Conservation (phyloP, 352 stramenopile species). For the Globisporangium recalcitrans region DNA sequence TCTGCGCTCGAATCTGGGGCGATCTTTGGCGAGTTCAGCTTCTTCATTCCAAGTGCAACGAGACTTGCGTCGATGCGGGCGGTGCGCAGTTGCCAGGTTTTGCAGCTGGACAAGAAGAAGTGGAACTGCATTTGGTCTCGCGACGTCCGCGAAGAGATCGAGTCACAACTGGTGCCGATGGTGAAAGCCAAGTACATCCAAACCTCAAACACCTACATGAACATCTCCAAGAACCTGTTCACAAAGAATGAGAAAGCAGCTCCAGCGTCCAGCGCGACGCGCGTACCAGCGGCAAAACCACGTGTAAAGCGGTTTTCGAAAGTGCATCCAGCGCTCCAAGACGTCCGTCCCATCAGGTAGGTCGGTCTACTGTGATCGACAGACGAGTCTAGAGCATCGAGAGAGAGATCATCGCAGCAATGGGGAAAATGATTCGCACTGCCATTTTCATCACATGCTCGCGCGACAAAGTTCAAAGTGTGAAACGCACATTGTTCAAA, state of each 20-base stretch:
- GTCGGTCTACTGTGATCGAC: too few relatives aligned
- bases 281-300: not conserved
- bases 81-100: slow-evolving; percentile 52
- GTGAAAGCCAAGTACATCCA: slow-evolving; percentile 34
- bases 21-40: slow-evolving; percentile 59
- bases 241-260: slow-evolving; percentile 40
- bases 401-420: too few relatives aligned
- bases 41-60: slow-evolving; percentile 46
- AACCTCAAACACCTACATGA: slow-evolving; percentile 33
- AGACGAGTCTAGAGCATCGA: too few relatives aligned
- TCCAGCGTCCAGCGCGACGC: slow-evolving; percentile 1
- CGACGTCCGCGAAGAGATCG: slow-evolving; percentile 29
- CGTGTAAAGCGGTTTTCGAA: slow-evolving; percentile 2
- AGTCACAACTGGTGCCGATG: slow-evolving; percentile 31
- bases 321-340: not conserved
- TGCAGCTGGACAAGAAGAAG: slow-evolving; percentile 42
- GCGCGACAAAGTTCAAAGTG: too few relatives aligned
- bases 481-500: too few relatives aligned
- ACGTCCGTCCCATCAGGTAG: too few relatives aligned
- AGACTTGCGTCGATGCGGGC: slow-evolving; percentile 42
- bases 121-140: slow-evolving; percentile 56
- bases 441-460: too few relatives aligned
- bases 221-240: slow-evolving; percentile 66
- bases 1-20: slow-evolving; percentile 21
- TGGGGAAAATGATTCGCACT: too few relatives aligned